These are phyloP conservation scores for Termitomyces titanicus DNA, from an alignment of 768 basidiomycete genomes.

Conservation along the genomic window DNA sequence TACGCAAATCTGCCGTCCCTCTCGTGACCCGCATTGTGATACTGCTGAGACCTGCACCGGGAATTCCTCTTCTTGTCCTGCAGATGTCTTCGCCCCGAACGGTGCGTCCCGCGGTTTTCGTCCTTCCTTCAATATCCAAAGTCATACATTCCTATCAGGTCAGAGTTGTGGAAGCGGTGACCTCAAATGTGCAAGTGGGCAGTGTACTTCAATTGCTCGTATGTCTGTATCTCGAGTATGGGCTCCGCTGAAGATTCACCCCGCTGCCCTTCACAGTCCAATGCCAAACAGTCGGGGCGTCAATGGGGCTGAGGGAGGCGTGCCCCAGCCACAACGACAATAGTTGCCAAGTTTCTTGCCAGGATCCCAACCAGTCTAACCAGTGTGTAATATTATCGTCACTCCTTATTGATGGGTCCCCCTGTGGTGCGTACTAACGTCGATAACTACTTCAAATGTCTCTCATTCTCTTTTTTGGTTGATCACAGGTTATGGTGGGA, in stretches of 20 bases:
- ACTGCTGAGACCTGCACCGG: conserved; percentile 73
- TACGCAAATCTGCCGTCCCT: conserved; percentile 67
- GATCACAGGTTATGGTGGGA: conserved; percentile 62
- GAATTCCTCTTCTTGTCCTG: conserved; percentile 66
- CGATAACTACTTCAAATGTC: background rate
- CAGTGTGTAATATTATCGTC: conserved; percentile 71
- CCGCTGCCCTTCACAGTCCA: conserved; percentile 43
- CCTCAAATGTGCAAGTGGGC: conserved; percentile 72
- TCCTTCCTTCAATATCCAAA: background rate
- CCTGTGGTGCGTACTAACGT: conserved; percentile 57
- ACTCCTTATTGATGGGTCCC: conserved; percentile 74
- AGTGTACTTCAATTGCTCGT: conserved; percentile 73
- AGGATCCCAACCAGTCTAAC: conserved; percentile 57
- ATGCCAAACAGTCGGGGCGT: conserved; percentile 35
- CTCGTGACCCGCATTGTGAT: conserved; percentile 68
- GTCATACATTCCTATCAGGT: conserved; percentile 32
- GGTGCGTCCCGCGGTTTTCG: conserved; percentile 35
- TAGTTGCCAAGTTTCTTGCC: conserved; percentile 77
- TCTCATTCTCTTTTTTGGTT: conserved; percentile 11
- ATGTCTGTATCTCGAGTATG: conserved; percentile 28
- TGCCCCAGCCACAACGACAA: conserved; percentile 64
- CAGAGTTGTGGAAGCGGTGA: conserved; percentile 60
- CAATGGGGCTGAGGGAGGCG: conserved; percentile 4
- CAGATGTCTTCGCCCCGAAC: conserved; percentile 58
- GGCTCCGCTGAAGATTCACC: background rate